Base-by-base conservation (phyloP, 441 rosid species). In the Populus trichocarpa region DNA sequence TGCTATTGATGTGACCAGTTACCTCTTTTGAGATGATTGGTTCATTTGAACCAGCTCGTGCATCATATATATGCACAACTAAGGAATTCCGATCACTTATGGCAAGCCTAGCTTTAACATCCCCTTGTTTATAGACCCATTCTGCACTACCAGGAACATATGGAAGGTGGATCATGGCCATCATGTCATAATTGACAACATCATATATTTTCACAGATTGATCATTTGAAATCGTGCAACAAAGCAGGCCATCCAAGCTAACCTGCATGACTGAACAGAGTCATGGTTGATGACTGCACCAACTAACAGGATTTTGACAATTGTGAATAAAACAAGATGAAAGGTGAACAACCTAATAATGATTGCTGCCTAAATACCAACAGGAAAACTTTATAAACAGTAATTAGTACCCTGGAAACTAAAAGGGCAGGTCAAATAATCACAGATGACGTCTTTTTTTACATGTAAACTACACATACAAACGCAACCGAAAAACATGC, bases 151-250 rank as follows among this genome's bases (percentile, higher is more conserved):
- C 95, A 81, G 98, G 92, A 73, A 89, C 80, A 81, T 81, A 96
- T 3, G 97, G 93, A 72, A 94, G 76, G 63, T 89, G 90, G 80
- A 94, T 84, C 99, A 96, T 96, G 84, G 87, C 92, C 98, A 96
- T 94, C 99, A 94, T 96, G 87, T 92, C 97, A 83, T 96, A 96
- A 88, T 94, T 94, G 75, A 94, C 93, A 38, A 96, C 99, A 81
- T 96, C 97, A 77, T 96, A 96, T 75, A 96, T 89, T 86, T 96
- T 96, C 71, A 94, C 97, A 46, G 97, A 91, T 40, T 20, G 86
- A 70, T 94, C 99, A 76, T 46, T 88, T 53, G 99, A 94, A 88
- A 96, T 96, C 25, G 99, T 92, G 75, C 97, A 92, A 86, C 99
- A 96, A 87, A 96, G 97, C 85, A 92, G 81, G 67, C 98, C 99